Percentiles rank a stretch among this genome's conserved stretches.
These are phyloP conservation scores for Pestalotiopsis sp. DNA, from an alignment of 2,329 filamentous ascomycete species.

Conservation along the genomic window DNA sequence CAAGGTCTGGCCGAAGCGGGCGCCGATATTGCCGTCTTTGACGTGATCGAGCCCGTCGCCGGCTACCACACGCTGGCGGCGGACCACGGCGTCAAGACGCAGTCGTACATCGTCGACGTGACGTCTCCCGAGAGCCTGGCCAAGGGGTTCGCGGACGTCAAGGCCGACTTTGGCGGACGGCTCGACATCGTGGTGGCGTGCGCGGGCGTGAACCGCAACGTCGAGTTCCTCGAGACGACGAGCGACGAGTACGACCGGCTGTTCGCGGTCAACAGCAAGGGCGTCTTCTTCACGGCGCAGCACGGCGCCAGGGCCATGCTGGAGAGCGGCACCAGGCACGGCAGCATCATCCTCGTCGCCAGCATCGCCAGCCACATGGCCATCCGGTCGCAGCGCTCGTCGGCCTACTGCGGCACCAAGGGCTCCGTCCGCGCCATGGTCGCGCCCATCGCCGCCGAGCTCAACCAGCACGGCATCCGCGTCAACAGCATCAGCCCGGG, in stretches of 20 bases:
- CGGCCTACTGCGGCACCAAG: conserved; percentile 49
- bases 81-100: conserved; percentile 42
- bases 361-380: conserved; percentile 56
- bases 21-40: conserved; percentile 49
- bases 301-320: conserved; percentile 54
- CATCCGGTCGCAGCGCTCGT: conserved; percentile 48
- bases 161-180: conserved; percentile 31
- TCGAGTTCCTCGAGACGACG: conserved; percentile 45
- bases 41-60: conserved; percentile 41
- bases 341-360: conserved; percentile 55
- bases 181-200: conserved; percentile 47
- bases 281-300: conserved; percentile 48
- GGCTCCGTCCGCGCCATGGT: conserved; percentile 49
- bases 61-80: conserved; percentile 42
- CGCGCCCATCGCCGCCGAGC: conserved; percentile 47
- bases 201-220: conserved; percentile 47
- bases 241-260: conserved; percentile 43
- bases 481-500: conserved; percentile 75
- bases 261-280: conserved; percentile 44
- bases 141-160: conserved; percentile 32
- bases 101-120: conserved; percentile 44
- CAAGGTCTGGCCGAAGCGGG: conserved; percentile 47
- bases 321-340: conserved; percentile 48
- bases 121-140: conserved; percentile 31
- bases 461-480: conserved; percentile 40